phyloP scores from a whole-genome alignment of 1,284 basidiomycete genomes.

The Pseudozyma sp. region DNA sequence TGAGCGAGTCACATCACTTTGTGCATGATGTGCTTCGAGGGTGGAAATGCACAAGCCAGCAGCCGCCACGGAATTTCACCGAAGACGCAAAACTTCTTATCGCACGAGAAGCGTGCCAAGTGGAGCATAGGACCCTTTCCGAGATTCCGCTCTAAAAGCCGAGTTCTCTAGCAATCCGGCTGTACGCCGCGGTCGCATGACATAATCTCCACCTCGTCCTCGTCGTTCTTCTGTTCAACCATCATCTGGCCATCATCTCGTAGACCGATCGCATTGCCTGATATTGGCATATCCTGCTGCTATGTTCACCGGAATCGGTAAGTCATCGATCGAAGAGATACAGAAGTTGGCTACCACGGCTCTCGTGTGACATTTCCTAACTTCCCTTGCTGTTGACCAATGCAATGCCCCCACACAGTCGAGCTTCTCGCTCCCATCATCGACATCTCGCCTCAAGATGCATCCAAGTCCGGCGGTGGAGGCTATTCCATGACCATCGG shows the following conservation, averaged over 20 bases:
- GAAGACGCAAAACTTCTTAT: conserved; percentile 32
- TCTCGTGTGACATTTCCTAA: neutral
- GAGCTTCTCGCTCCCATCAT: conserved; percentile 83
- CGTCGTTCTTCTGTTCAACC: neutral
- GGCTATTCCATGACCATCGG: conserved; percentile 88
- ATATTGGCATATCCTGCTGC: neutral
- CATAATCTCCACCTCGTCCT: conserved; percentile 4
- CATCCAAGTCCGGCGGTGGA: conserved; percentile 73
- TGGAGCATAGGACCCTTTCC: conserved; percentile 16
- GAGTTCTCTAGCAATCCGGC: conserved; percentile 9
- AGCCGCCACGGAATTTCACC: conserved; percentile 14
- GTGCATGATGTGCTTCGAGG: conserved; percentile 23
- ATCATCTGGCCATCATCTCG: neutral
- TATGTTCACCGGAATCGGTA: conserved; percentile 64
- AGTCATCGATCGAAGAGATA: conserved; percentile 5
- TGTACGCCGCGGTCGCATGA: conserved; percentile 30
- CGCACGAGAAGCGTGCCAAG: conserved; percentile 23
- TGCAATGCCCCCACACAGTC: conserved; percentile 24
- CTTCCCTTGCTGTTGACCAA: neutral
- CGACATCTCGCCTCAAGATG: conserved; percentile 71
- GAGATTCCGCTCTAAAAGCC: conserved; percentile 27
- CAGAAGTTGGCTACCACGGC: too few species aligned
- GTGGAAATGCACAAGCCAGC: conserved; percentile 24
- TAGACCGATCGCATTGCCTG: neutral
- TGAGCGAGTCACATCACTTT: conserved; percentile 18